Conservation (phyloP, 2,329 filamentous ascomycete species). For the Periconia sp. region DNA sequence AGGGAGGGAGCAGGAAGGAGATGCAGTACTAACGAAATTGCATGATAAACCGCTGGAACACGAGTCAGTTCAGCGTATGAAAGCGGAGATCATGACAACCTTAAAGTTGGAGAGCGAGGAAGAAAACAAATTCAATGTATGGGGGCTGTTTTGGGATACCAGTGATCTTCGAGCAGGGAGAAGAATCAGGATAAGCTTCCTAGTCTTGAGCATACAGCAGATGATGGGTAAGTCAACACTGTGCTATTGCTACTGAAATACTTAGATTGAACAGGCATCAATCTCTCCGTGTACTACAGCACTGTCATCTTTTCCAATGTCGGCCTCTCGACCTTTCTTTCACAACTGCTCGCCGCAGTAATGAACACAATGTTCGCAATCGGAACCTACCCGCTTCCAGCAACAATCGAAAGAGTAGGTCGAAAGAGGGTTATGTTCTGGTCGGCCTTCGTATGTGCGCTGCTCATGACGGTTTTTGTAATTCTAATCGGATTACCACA, state of each 20-base stretch:
- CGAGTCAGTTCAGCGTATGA: slow-evolving; percentile 18
- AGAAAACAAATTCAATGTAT: slow-evolving; percentile 33
- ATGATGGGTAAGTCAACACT: slow-evolving; percentile 12
- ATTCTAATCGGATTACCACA: slow-evolving; percentile 23
- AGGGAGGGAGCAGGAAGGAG: slow-evolving; percentile 50
- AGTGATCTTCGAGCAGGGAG: slow-evolving; percentile 44
- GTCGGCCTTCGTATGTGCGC: slow-evolving; percentile 21
- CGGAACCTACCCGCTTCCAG: slow-evolving; percentile 53
- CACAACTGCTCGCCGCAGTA: slow-evolving; percentile 55
- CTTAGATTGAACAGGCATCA: slow-evolving; percentile 15
- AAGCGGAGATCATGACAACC: slow-evolving; percentile 32
- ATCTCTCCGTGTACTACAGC: slow-evolving; percentile 40
- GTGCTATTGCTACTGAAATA: not conserved
- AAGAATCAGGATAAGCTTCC: slow-evolving; percentile 46
- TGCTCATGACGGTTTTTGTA: slow-evolving; percentile 34
- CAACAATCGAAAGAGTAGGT: slow-evolving; percentile 40
- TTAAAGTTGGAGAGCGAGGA: slow-evolving; percentile 34
- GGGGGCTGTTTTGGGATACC: slow-evolving; percentile 42
- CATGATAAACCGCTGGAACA: slow-evolving; percentile 32
- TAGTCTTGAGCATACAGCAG: slow-evolving; percentile 32
- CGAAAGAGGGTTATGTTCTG: slow-evolving; percentile 36
- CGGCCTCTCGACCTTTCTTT: slow-evolving; percentile 24
- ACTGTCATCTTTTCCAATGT: slow-evolving; percentile 43
- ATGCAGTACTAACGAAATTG: slow-evolving; percentile 51
- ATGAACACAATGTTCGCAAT: slow-evolving; percentile 88